Base-by-base conservation (phyloP, 108 stramenopile genomes). In the Craspedostauros australis region DNA sequence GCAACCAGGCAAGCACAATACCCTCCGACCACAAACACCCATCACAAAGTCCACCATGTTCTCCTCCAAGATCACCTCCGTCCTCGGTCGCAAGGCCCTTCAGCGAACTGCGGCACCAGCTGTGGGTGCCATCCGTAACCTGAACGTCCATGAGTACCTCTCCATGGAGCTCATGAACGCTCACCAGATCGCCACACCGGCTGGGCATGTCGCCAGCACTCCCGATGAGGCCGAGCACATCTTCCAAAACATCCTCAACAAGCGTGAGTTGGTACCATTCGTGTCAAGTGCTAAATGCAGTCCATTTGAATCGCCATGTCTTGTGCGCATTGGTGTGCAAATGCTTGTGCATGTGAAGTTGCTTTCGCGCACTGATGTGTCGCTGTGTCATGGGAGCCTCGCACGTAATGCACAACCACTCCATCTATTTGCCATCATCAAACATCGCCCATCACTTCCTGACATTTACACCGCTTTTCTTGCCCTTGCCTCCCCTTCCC, bases 131-230 rank as follows among this genome's bases (percentile, higher is more conserved):
- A 53, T 80, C 46, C 78, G 80, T 5, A 66, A 76, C 37, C 64
- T 87, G 27, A 80, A 87, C 43, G 74, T 84, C 26, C 86, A 88
- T 50, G 86, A 88, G 64, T 81, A 78, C 46, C 59, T 77, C 18
- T 70, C 72, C 21, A 86, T 90, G 88, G 84, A 85, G 57, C 39
- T 84, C 15, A 78, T 90, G 68, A 80, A 83, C 45, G 29, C 60
- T 27, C 64, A 83, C 42, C 77, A 77, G 20, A 85, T 90, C 57
- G 46, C 66, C 11, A 80, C 79, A 7, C 88, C 88, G 7, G 50
- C 30, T 26, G 71, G 66, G 22, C 68, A 62, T 37, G 74, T 86
- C 0, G 84, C 88, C 27, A 66, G 30, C 20, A 81, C 67, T 45
- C 79, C 88, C 22, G 81, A 85, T 54, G 83, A 89, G 50, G 88